These are phyloP conservation scores for Fusarium compactum DNA, from an alignment of 2,329 filamentous ascomycete genomes.

Conservation along the genomic window DNA sequence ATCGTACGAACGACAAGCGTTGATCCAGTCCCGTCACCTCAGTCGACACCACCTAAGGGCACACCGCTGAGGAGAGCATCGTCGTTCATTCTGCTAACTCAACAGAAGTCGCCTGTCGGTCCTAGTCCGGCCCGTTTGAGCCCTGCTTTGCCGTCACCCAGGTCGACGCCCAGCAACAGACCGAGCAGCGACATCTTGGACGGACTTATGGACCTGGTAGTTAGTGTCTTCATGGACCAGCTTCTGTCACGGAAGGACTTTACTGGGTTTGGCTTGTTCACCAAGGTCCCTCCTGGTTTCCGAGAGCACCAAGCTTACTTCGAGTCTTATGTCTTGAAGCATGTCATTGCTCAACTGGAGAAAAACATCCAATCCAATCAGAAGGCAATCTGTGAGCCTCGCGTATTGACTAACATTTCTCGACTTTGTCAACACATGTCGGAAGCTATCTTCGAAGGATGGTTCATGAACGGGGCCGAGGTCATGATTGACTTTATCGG, in stretches of 20 bases:
- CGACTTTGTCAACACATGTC: slow-evolving; percentile 84
- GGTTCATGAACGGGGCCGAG: slow-evolving; percentile 92
- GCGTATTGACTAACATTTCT: slow-evolving; percentile 86
- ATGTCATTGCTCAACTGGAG: slow-evolving; percentile 77
- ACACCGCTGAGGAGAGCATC: slow-evolving; percentile 82
- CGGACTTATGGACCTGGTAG: slow-evolving; percentile 79
- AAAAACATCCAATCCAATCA: slow-evolving; percentile 78
- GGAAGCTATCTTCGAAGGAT: slow-evolving; percentile 94
- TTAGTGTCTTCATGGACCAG: slow-evolving; percentile 87
- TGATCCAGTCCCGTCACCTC: slow-evolving; percentile 61
- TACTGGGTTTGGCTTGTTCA: slow-evolving; percentile 83
- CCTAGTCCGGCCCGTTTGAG: slow-evolving; percentile 73
- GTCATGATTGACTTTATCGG: slow-evolving; percentile 88
- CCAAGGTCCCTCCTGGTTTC: slow-evolving; percentile 91
- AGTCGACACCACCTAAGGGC: slow-evolving; percentile 63
- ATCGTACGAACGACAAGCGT: slow-evolving; percentile 79
- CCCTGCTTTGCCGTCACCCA: slow-evolving; percentile 52
- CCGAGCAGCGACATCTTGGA: slow-evolving; percentile 79
- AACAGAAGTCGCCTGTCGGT: slow-evolving; percentile 69
- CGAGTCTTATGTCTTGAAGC: slow-evolving; percentile 86
- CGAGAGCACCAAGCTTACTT: slow-evolving; percentile 96
- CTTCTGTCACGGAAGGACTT: slow-evolving; percentile 91
- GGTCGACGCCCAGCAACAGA: slow-evolving; percentile 61
- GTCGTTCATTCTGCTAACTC: slow-evolving; percentile 89
- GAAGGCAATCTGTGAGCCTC: slow-evolving; percentile 80